These are phyloP conservation scores for Scytalidium lignicola DNA, from an alignment of 2,329 filamentous ascomycete species.

Conservation along the genomic window DNA sequence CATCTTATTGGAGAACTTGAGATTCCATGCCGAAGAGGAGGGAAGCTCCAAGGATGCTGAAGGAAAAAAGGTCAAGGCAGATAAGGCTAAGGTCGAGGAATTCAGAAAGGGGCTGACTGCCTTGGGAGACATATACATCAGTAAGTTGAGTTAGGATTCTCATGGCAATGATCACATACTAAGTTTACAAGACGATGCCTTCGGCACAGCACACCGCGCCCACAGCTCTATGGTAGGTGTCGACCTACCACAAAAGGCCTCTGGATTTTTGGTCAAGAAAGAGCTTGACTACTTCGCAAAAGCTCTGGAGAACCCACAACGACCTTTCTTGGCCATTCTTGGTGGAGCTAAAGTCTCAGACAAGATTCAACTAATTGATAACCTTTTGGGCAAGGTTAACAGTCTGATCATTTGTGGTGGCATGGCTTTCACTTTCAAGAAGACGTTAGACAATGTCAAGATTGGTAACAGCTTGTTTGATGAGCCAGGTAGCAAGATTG, in stretches of 20 bases:
- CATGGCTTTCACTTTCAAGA: constrained; percentile 99
- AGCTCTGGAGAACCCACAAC: constrained; percentile 86
- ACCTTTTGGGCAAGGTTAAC: constrained; percentile 96
- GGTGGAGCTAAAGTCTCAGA: constrained; percentile 98
- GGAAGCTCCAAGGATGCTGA: constrained; percentile 89
- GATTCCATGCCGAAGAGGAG: constrained; percentile 98
- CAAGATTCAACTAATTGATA: constrained; percentile 99
- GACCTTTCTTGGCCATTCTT: constrained; percentile 97
- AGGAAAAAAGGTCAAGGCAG: constrained; percentile 97
- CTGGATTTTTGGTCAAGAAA: constrained; percentile 99
- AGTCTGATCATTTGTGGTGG: constrained; percentile 93
- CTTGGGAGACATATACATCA: constrained; percentile 94
- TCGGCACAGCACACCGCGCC: constrained; percentile 95
- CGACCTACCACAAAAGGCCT: constrained; percentile 91
- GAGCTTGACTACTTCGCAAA: constrained; percentile 99
- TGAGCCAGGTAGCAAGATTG: constrained; percentile 88
- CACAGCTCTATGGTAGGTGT: constrained; percentile 99
- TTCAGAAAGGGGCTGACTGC: constrained; percentile 95
- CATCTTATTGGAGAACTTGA: constrained; percentile 92
- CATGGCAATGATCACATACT: constrained; percentile 6
- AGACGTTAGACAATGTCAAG: constrained; percentile 84
- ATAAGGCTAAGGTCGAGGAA: constrained; percentile 84
- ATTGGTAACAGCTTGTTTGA: constrained; percentile 93
- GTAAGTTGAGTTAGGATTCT: constrained; percentile 46
- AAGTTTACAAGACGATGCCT: constrained; percentile 73